phyloP scores from a whole-genome alignment of 1,284 basidiomycete genomes.

The Lentinus polychrous region DNA sequence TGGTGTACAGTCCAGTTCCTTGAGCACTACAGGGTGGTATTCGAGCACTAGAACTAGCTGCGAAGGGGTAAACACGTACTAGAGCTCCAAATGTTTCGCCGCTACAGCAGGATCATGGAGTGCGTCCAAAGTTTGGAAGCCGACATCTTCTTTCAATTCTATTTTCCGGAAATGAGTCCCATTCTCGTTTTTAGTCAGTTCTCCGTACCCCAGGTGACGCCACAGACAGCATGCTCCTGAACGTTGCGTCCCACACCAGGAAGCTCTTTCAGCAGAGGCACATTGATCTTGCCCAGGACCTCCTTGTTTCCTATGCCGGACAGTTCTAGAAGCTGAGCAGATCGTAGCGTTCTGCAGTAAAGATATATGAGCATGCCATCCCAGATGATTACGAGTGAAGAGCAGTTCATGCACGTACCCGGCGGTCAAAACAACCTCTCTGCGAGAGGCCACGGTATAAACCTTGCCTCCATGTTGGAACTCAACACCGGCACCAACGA shows the following conservation, averaged over 20 bases:
- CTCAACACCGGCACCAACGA: constrained; percentile 20
- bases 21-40: constrained; percentile 8
- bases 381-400: too few species aligned
- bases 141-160: constrained; percentile 21
- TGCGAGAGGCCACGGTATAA: constrained; percentile 14
- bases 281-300: constrained; percentile 24
- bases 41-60: neutral
- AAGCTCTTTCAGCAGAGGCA: constrained; percentile 20
- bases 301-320: constrained; percentile 29
- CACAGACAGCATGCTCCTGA: constrained; percentile 27
- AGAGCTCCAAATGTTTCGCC: constrained; percentile 21
- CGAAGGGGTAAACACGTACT: constrained; percentile 15
- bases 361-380: too few species aligned
- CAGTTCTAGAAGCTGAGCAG: constrained; percentile 33
- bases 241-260: constrained; percentile 30
- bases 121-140: constrained; percentile 21
- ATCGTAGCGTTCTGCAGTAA: constrained; percentile 17
- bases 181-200: neutral
- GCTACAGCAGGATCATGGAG: constrained; percentile 19
- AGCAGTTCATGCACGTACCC: constrained; percentile 17
- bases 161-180: neutral
- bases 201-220: constrained; percentile 1
- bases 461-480: constrained; percentile 23
- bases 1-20: constrained; percentile 18
- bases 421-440: constrained; percentile 21